Evolutionary conservation across 139 green algal genomes (phyloP).

Genomic region (Diplosphaera chodatii): DNA sequence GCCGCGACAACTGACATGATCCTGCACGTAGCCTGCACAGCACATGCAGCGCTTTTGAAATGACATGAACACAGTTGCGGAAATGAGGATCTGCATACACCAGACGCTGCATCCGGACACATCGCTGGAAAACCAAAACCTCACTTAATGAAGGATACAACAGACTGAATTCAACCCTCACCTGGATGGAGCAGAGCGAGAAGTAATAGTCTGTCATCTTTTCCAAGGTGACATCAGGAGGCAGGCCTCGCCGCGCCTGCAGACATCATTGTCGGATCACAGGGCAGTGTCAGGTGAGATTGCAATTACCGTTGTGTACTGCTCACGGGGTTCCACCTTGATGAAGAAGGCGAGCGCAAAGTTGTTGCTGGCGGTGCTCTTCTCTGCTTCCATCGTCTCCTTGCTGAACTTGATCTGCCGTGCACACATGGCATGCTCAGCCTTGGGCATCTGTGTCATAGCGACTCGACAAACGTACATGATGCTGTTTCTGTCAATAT

Average conservation of each 20-base stretch:
- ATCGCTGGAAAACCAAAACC: too few species aligned
- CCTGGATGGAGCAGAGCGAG: constrained; percentile 7
- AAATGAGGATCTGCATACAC: too few species aligned
- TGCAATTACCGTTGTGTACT: too few species aligned
- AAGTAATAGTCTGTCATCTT: constrained; percentile 5
- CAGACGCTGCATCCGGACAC: too few species aligned
- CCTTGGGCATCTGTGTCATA: too few species aligned
- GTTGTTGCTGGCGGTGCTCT: constrained; percentile 6
- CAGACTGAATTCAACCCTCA: background rate
- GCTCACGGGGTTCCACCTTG: background rate
- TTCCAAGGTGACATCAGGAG: background rate
- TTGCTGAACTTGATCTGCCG: background rate
- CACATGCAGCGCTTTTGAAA: too few species aligned
- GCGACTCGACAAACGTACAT: too few species aligned
- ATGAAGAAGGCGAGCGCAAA: constrained; percentile 3
- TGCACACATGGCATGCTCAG: too few species aligned
- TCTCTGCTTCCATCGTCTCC: constrained; percentile 3
- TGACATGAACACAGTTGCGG: too few species aligned
- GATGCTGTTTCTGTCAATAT: too few species aligned
- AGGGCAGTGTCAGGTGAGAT: too few species aligned
- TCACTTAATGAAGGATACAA: background rate
- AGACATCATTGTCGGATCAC: too few species aligned
- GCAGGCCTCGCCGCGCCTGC: constrained; percentile 1
- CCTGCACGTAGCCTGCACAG: background rate
- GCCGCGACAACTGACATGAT: constrained; percentile 5